Evolutionary conservation across 305 asterid genomes (phyloP).

Genomic region (Solanum aculeatissimum): DNA sequence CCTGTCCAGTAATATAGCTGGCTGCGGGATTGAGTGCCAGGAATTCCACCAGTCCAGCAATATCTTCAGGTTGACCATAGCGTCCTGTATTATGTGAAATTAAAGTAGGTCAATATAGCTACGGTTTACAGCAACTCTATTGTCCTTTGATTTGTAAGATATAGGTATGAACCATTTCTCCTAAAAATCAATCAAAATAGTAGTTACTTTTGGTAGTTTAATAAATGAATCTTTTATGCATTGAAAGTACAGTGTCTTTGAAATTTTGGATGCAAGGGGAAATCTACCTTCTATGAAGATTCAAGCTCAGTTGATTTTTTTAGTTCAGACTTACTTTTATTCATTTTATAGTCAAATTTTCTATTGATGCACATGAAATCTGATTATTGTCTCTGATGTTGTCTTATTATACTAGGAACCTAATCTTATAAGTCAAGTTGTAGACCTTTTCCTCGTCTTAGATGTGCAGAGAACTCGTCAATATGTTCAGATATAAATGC

Average conservation of each 20-base stretch:
- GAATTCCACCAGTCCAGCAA: conserved; percentile 76
- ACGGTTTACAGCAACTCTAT: neutral
- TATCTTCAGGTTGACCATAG: conserved; percentile 73
- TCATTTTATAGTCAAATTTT: neutral
- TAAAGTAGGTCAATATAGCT: neutral
- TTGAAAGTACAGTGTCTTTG: neutral
- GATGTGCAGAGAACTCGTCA: neutral
- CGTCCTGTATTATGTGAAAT: conserved; percentile 32
- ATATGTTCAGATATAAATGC: neutral
- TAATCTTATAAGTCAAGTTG: neutral
- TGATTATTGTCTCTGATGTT: neutral
- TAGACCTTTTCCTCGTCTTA: neutral
- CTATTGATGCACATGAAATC: neutral
- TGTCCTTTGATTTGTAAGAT: neutral
- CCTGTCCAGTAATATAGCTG: conserved; percentile 75
- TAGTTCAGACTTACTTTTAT: neutral
- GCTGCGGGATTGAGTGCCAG: conserved; percentile 66
- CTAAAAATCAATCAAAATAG: neutral
- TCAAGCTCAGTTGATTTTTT: neutral
- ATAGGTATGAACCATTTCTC: neutral
- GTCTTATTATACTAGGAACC: neutral
- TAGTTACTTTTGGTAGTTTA: neutral
- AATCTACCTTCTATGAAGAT: neutral
- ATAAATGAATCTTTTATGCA: neutral
- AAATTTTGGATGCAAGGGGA: neutral